These are phyloP conservation scores for Microbotryum intermedium DNA, from an alignment of 1,284 basidiomycete species.

Conservation along the genomic window DNA sequence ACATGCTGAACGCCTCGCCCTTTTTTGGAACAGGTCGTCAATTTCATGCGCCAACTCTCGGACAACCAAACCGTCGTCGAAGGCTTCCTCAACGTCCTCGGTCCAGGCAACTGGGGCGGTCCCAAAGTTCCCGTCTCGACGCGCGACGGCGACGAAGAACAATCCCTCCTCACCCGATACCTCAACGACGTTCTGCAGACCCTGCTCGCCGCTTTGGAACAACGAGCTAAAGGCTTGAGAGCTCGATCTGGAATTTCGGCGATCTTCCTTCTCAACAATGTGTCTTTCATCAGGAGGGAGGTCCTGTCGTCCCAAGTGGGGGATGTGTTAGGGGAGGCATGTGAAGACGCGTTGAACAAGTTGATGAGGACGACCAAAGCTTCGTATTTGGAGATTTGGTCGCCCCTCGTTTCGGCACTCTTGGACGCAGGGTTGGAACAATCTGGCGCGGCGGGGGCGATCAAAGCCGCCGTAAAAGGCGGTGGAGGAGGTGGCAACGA, in stretches of 20 bases:
- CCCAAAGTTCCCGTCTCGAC: slow-evolving; percentile 5
- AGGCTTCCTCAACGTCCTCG: slow-evolving; percentile 32
- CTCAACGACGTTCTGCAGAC: slow-evolving; percentile 30
- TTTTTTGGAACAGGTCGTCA: slow-evolving; percentile 26
- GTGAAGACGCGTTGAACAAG: slow-evolving; percentile 36
- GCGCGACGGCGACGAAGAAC: slow-evolving; percentile 7
- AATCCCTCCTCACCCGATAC: slow-evolving; percentile 14
- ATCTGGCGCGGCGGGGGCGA: slow-evolving; percentile 27
- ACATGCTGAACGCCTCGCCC: neutral
- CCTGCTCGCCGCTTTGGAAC: slow-evolving; percentile 29
- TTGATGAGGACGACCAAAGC: slow-evolving; percentile 33
- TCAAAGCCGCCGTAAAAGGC: slow-evolving; percentile 31
- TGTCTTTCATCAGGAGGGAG: slow-evolving; percentile 34
- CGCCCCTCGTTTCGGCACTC: slow-evolving; percentile 34
- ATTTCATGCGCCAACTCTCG: slow-evolving; percentile 34
- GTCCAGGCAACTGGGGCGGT: slow-evolving; percentile 36
- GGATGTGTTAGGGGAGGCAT: slow-evolving; percentile 30
- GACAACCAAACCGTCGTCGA: slow-evolving; percentile 34
- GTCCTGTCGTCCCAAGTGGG: slow-evolving; percentile 29
- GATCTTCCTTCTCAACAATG: slow-evolving; percentile 37
- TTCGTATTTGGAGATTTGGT: slow-evolving; percentile 35
- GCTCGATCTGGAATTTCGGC: slow-evolving; percentile 24
- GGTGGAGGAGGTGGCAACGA: slow-evolving; percentile 23
- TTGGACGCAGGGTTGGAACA: slow-evolving; percentile 35
- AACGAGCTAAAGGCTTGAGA: slow-evolving; percentile 21